Conservation (phyloP, 163 green algal genomes). For the Trebouxia gelatinosa region DNA sequence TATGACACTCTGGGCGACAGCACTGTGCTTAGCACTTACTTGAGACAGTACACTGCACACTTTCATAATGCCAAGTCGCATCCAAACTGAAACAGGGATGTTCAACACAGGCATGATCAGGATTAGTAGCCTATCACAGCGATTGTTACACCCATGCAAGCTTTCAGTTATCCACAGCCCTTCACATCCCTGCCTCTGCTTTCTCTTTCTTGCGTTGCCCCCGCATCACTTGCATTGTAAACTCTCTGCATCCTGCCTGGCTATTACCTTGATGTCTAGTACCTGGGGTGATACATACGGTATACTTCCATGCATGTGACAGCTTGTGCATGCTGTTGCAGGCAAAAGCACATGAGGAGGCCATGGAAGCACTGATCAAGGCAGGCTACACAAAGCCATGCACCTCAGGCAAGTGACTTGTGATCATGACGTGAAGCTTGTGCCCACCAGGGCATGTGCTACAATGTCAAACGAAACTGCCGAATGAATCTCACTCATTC, state of each 20-base stretch:
- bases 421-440: not conserved
- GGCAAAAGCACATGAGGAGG: slow-evolving; percentile 21
- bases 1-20: no score
- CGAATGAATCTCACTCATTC: not conserved
- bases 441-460: not conserved
- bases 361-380: not conserved
- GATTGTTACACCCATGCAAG: no score
- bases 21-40: no score
- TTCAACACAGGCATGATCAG: no score
- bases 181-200: no score
- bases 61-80: no score
- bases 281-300: not conserved
- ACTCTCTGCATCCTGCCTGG: not conserved
- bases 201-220: no score
- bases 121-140: no score
- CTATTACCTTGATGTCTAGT: not conserved
- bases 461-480: not conserved
- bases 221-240: no score
- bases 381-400: slow-evolving; percentile 18
- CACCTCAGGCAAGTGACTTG: not conserved
- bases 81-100: no score
- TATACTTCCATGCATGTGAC: not conserved
- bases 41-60: no score
- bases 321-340: not conserved
- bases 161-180: no score